Evolutionary conservation across 305 asterid species (phyloP).

Genomic region (Fraxinus dipetala): DNA sequence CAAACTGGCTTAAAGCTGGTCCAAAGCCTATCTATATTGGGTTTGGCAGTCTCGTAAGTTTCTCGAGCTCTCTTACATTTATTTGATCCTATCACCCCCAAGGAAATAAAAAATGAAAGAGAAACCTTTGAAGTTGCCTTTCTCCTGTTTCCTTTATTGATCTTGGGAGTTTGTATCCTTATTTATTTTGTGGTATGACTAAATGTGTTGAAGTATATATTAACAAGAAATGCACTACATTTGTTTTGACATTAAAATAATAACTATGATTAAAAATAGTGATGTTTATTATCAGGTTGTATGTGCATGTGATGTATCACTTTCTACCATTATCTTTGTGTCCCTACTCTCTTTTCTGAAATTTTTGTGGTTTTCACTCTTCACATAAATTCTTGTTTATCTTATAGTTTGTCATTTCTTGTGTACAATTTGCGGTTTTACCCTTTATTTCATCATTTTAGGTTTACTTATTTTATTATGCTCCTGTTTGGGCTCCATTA

Average conservation of each 20-base stretch:
- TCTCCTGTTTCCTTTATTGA: constrained; percentile 4
- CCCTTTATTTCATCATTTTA: background rate
- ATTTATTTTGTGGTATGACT: background rate
- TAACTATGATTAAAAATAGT: background rate
- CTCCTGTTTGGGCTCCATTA: background rate
- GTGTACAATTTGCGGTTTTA: background rate
- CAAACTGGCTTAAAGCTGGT: constrained; percentile 87
- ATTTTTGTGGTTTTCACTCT: background rate
- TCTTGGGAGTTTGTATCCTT: background rate
- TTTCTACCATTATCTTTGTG: background rate
- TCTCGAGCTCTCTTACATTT: constrained; percentile 22
- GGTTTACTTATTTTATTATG: background rate
- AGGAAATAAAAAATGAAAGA: background rate
- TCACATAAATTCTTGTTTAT: background rate
- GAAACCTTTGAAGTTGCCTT: background rate
- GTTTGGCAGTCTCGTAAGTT: constrained; percentile 94
- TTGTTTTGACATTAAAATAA: background rate
- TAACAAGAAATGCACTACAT: background rate
- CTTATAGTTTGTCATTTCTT: background rate
- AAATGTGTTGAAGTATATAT: background rate
- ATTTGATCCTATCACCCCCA: background rate
- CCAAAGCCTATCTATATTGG: constrained; percentile 92
- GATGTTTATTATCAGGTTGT: background rate
- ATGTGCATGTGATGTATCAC: background rate
- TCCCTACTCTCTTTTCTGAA: background rate